Percentiles rank a stretch among this genome's conserved stretches.
phyloP scores from a whole-genome alignment of 176 grass and related monocot species.

The Tillandsia leiboldiana region DNA sequence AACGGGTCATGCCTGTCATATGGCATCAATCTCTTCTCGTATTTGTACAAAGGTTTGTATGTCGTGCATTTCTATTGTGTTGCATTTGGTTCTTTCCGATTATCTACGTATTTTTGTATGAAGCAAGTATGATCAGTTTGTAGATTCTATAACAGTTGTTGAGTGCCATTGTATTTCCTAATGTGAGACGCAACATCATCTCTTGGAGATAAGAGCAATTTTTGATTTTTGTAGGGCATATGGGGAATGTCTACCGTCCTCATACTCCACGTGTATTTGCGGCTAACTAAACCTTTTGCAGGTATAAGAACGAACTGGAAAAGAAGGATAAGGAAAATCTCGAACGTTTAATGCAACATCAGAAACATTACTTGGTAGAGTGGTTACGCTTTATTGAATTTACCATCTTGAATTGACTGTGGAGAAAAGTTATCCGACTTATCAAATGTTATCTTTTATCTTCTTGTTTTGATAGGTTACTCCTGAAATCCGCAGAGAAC shows the following conservation, averaged over 20 bases:
- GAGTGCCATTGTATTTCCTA: too few species aligned
- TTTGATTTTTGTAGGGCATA: neutral
- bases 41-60: conserved; percentile 82
- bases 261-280: neutral
- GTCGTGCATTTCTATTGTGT: neutral
- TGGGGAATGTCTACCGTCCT: neutral
- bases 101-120: too few species aligned
- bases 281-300: conserved; percentile 18
- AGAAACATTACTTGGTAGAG: conserved; percentile 87
- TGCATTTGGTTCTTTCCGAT: neutral
- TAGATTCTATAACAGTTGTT: too few species aligned
- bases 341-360: conserved; percentile 48
- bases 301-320: conserved; percentile 81
- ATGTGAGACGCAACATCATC: too few species aligned
- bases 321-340: conserved; percentile 72
- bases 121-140: too few species aligned
- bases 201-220: neutral
- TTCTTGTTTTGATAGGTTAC: conserved; percentile 44
- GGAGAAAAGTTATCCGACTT: neutral
- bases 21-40: conserved; percentile 94
- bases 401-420: neutral
- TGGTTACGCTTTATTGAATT: neutral
- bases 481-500: conserved; percentile 80
- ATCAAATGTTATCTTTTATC: conserved; percentile 5
- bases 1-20: conserved; percentile 82